phyloP scores from a whole-genome alignment of 805 yeast species.

The Saccharomycopsis fibuligera region DNA sequence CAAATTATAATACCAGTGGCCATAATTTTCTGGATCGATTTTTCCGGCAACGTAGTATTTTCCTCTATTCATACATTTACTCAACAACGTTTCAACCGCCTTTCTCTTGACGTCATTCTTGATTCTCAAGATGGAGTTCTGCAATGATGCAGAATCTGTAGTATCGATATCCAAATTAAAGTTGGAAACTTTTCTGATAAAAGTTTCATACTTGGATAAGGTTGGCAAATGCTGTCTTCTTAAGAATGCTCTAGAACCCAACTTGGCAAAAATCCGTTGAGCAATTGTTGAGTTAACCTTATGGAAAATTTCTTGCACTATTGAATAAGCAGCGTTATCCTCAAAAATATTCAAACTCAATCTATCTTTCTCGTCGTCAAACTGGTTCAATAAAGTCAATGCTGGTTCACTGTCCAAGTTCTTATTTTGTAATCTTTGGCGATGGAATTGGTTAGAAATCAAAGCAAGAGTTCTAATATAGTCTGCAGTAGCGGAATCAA shows the following conservation, averaged over 20 bases:
- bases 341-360: constrained; percentile 70
- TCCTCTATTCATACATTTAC: constrained; percentile 79
- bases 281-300: constrained; percentile 85
- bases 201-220: constrained; percentile 69
- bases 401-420: constrained; percentile 40
- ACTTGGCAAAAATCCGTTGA: constrained; percentile 60
- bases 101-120: constrained; percentile 56
- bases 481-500: constrained; percentile 53
- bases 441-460: constrained; percentile 62
- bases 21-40: constrained; percentile 68
- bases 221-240: constrained; percentile 88
- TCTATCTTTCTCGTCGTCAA: constrained; percentile 80
- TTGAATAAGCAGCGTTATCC: constrained; percentile 45
- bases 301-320: constrained; percentile 70
- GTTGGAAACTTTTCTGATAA: constrained; percentile 61
- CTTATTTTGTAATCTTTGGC: constrained; percentile 53
- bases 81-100: constrained; percentile 72
- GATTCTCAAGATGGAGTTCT: constrained; percentile 60
- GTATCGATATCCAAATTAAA: constrained; percentile 70
- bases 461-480: constrained; percentile 58
- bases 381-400: constrained; percentile 64
- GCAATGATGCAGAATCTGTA: constrained; percentile 61
- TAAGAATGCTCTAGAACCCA: constrained; percentile 77
- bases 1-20: constrained; percentile 74
- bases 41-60: constrained; percentile 86